Evolutionary conservation across 148 eudicot species (phyloP), one percentile per base, ranked within the genome.

Genomic region (Simmondsia chinensis): DNA sequence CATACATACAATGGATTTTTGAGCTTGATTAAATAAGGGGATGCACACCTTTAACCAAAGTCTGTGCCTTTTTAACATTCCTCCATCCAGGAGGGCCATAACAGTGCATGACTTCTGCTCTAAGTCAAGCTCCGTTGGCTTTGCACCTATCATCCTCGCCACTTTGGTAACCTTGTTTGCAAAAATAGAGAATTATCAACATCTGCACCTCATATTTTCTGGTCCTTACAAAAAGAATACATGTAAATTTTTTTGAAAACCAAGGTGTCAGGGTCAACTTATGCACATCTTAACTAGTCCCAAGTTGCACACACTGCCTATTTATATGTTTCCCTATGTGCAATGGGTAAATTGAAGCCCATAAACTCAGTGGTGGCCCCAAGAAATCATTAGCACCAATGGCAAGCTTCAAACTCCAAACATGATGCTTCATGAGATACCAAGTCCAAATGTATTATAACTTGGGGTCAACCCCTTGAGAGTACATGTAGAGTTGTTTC

Each of bases 51-150:
- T 89, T 47, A 89, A 71, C 97, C 97, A 89, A 50, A 69, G 76
- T 69, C 60, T 76, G 32, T 89, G 97, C 43, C 97, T 85, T 66
- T 50, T 85, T 73, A 89, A 62, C 50, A 69, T 73, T 57, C 97
- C 97, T 49, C 97, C 97, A 59, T 89, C 97, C 48, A 89, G 57
- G 68, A 89, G 97, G 65, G 95, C 83, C 97, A 89, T 89, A 41
- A 85, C 76, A 35, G 82, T 73, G 73, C 82, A 80, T 17, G 84
- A 7, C 43, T 73, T 75, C 37, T 66, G 66, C 12, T 70, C 77
- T 16, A 51, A 14, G 41, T 53, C 81, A 42, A 29, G 39, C 52
- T 68, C 76, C 16, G 43, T 31, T 20, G 78, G 64, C 27, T 69
- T 79, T 46, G 77, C 74, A 64, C 85, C 76, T 61, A 91, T 73